These are phyloP conservation scores for Ramalina intermedia DNA, from an alignment of 495 filamentous ascomycete genomes.

Conservation along the genomic window DNA sequence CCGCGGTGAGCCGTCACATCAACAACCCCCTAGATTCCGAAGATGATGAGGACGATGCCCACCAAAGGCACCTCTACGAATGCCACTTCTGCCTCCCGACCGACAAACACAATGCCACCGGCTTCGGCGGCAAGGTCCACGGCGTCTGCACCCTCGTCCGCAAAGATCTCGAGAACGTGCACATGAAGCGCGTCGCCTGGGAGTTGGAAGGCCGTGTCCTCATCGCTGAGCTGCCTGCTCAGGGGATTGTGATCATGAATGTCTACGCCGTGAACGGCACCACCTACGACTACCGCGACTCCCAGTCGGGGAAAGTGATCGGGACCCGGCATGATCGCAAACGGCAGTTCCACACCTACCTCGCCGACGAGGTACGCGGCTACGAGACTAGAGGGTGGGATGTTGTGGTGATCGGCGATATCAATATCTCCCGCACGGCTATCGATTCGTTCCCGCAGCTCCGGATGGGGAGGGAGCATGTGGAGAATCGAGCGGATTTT, in stretches of 20 bases:
- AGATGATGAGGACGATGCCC: background rate
- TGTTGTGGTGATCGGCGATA: slow-evolving; percentile 31
- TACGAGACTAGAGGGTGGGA: slow-evolving; percentile 25
- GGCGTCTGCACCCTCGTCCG: slow-evolving; percentile 36
- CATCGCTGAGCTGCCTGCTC: slow-evolving; percentile 21
- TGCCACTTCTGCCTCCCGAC: slow-evolving; percentile 28
- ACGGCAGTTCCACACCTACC: slow-evolving; percentile 26
- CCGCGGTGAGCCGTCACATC: slow-evolving; percentile 22
- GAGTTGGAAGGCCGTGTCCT: slow-evolving; percentile 37
- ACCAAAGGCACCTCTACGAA: slow-evolving; percentile 22
- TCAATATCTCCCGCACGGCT: slow-evolving; percentile 29
- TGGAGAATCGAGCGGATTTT: slow-evolving; percentile 34
- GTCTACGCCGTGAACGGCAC: slow-evolving; percentile 42
- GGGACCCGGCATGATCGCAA: slow-evolving; percentile 37
- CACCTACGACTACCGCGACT: slow-evolving; percentile 25
- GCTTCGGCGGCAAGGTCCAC: slow-evolving; percentile 34
- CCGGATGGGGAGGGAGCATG: slow-evolving; percentile 28
- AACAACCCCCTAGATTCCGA: slow-evolving; percentile 6
- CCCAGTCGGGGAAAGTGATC: slow-evolving; percentile 22
- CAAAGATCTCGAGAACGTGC: slow-evolving; percentile 21
- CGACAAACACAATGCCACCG: slow-evolving; percentile 32
- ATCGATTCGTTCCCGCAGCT: slow-evolving; percentile 32
- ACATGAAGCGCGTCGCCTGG: slow-evolving; percentile 27
- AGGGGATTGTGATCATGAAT: slow-evolving; percentile 27
- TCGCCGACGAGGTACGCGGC: slow-evolving; percentile 24